Percentiles rank a stretch among this genome's conserved stretches.
Conservation (phyloP, 2,329 filamentous ascomycete genomes). For the Berkeleyomyces basicola region DNA sequence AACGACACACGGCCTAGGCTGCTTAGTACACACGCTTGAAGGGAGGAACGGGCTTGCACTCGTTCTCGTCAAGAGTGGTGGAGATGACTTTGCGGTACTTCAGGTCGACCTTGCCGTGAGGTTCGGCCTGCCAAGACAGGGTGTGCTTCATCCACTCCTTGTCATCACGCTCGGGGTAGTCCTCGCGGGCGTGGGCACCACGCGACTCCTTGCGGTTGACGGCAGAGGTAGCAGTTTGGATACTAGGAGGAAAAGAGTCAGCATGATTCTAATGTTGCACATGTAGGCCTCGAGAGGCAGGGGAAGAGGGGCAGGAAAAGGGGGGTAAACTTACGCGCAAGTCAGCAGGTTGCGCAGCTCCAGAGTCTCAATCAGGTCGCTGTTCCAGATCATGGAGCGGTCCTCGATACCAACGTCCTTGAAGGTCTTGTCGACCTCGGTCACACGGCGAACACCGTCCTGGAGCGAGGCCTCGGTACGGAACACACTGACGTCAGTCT, state of each 20-base stretch:
- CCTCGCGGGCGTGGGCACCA: constrained; percentile 92
- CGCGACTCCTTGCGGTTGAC: constrained; percentile 93
- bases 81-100: constrained; percentile 70
- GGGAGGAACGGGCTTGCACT: constrained; percentile 91
- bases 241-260: constrained; percentile 27
- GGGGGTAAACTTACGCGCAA: constrained; percentile 57
- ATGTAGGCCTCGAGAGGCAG: not conserved
- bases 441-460: constrained; percentile 80
- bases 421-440: constrained; percentile 65
- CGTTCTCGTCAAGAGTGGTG: constrained; percentile 77
- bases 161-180: constrained; percentile 90
- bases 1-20: not conserved
- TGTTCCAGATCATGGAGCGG: constrained; percentile 99
- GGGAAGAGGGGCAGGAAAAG: not conserved
- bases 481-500: constrained; percentile 94
- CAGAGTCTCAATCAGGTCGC: constrained; percentile 86
- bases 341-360: constrained; percentile 91
- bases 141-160: constrained; percentile 99
- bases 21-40: constrained; percentile 85
- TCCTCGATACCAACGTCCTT: constrained; percentile 86
- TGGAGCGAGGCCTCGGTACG: constrained; percentile 85
- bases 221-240: constrained; percentile 81
- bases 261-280: constrained; percentile 12
- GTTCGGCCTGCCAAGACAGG: constrained; percentile 83
- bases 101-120: constrained; percentile 74